Evolutionary conservation across 345 rosid species (phyloP).

Genomic region (Trapa incisa): DNA sequence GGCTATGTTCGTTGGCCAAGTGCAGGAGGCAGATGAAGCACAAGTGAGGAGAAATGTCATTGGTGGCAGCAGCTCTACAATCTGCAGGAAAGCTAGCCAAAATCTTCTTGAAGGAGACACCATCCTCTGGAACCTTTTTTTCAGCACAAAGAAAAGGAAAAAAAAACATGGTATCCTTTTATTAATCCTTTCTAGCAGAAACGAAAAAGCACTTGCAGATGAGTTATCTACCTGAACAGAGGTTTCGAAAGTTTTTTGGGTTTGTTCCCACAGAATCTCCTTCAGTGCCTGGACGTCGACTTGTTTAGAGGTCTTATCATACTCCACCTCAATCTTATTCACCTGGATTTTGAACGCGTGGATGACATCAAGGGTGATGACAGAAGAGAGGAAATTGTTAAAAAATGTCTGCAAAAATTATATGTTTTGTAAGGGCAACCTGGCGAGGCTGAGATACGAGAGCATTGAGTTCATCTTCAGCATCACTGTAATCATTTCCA

Average conservation of each 20-base stretch:
- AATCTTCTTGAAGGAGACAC: slow-evolving; percentile 52
- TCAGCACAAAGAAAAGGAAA: not conserved
- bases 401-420: too few relatives aligned
- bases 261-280: slow-evolving; percentile 72
- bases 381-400: not conserved
- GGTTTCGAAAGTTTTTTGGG: slow-evolving; percentile 33
- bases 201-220: not conserved
- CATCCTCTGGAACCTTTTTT: slow-evolving; percentile 33
- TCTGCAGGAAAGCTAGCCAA: slow-evolving; percentile 59
- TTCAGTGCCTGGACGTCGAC: slow-evolving; percentile 68
- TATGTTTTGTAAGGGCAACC: slow-evolving; percentile 23
- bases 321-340: slow-evolving; percentile 64
- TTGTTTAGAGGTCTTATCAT: slow-evolving; percentile 86
- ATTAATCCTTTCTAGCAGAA: not conserved
- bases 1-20: slow-evolving; percentile 84
- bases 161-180: not conserved
- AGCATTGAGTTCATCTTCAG: too few relatives aligned
- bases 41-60: slow-evolving; percentile 80
- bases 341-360: slow-evolving; percentile 28
- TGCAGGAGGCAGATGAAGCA: slow-evolving; percentile 88
- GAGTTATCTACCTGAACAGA: slow-evolving; percentile 29
- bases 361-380: not conserved
- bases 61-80: slow-evolving; percentile 47
- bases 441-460: slow-evolving; percentile 88
- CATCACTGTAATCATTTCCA: slow-evolving; percentile 39